phyloP scores from a whole-genome alignment of 805 yeast species.

The Candida khao-thaluensis region DNA sequence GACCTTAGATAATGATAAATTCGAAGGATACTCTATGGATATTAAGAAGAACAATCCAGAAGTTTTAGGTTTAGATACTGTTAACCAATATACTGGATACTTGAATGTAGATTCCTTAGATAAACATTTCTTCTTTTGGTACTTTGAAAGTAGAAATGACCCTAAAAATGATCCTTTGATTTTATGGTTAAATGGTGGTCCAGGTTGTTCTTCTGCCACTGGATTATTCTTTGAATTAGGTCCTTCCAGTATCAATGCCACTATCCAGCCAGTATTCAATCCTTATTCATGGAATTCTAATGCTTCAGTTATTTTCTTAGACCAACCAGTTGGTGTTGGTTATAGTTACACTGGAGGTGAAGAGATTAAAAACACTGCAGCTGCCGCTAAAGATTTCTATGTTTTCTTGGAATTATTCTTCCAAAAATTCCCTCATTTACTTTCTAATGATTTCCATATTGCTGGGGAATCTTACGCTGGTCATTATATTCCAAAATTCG shows the following conservation, averaged over 20 bases:
- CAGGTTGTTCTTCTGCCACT: slow-evolving; percentile 90
- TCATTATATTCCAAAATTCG: slow-evolving; percentile 89
- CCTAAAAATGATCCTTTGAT: slow-evolving; percentile 84
- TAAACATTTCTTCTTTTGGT: slow-evolving; percentile 91
- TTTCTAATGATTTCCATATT: slow-evolving; percentile 65
- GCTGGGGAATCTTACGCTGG: slow-evolving; percentile 96
- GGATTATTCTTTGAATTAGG: slow-evolving; percentile 92
- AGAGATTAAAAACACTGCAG: slow-evolving; percentile 63
- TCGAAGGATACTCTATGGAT: slow-evolving; percentile 27
- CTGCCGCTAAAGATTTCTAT: slow-evolving; percentile 86
- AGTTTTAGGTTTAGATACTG: slow-evolving; percentile 35
- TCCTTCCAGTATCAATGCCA: slow-evolving; percentile 69
- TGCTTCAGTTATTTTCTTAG: slow-evolving; percentile 87
- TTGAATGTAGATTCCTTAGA: slow-evolving; percentile 34
- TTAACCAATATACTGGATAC: slow-evolving; percentile 39
- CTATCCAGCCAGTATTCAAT: slow-evolving; percentile 70
- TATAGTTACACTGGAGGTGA: slow-evolving; percentile 72
- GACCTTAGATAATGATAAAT: slow-evolving; percentile 20
- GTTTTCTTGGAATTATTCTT: slow-evolving; percentile 82
- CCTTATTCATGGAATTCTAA: slow-evolving; percentile 89
- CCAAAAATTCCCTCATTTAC: slow-evolving; percentile 74
- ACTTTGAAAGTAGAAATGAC: slow-evolving; percentile 86
- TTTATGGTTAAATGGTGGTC: slow-evolving; percentile 95
- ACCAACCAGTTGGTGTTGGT: slow-evolving; percentile 93
- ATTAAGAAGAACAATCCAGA: slow-evolving; percentile 36